Base-by-base conservation (phyloP, 257 asterid genomes). In the Solanum peruvianum region DNA sequence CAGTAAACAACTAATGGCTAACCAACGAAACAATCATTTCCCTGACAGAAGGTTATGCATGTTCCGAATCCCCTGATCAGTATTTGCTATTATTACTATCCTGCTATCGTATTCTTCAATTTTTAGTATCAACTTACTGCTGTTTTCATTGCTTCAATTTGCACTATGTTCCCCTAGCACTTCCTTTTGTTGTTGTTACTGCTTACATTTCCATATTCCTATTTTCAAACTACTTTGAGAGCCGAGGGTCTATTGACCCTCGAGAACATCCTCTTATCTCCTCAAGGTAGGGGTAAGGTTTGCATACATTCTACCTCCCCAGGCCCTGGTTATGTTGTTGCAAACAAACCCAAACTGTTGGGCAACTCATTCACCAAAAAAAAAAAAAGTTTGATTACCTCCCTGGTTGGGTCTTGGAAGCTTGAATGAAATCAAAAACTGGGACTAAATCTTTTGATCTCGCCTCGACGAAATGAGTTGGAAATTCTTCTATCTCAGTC, bases 371-470 rank as follows among this genome's bases (percentile, higher is more conserved):
- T 47, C 69, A 47, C 84, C 7, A 47, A 47, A 52, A 80, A n/a
- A 69, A 69, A 45, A 69, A 4, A 27, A 49, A 49, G 9, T 13
- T 13, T 47, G 47, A 29, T 44, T 71, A 96, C 99, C 98, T 94
- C 88, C 92, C 95, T 42, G 56, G 92, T 49, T 90, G 96, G 85
- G 87, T 86, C 87, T 90, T 93, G 80, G 96, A 93, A 88, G 89
- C 89, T 89, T 93, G 98, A 86, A 89, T 92, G 87, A 88, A 91
- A 90, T 95, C 93, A 86, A 91, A 93, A 91, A 93, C 94, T 5
- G 99, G 98, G 89, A 96, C 93, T 86, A 93, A 87, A 90, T 91
- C 96, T 89, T 91, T 95, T n/a, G 98, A 91, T 91, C 98, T 92
- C 21, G 93, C 91, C 92, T 93, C 98, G 18, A 96, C 91, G 87